Evolutionary conservation across 495 filamentous ascomycete species (phyloP).

Genomic region (Rusavskia elegans): DNA sequence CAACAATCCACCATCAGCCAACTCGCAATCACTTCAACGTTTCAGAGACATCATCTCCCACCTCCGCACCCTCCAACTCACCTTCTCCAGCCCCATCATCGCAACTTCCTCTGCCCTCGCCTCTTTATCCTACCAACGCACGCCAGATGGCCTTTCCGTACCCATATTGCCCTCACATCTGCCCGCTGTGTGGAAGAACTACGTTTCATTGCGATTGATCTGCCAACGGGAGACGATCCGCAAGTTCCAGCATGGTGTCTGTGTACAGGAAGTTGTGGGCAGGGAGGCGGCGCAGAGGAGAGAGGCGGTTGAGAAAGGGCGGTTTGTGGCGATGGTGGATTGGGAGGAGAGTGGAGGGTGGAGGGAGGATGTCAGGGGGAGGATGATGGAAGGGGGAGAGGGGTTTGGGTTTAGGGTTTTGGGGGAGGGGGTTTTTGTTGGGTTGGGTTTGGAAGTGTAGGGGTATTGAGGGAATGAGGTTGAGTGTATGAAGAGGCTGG

Average conservation of each 20-base stretch:
- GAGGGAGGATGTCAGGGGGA: constrained; percentile 11
- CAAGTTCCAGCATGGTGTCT: constrained; percentile 37
- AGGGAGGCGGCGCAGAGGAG: constrained; percentile 31
- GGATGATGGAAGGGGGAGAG: too few species aligned
- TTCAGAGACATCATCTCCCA: constrained; percentile 24
- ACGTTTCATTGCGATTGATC: constrained; percentile 30
- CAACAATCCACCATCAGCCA: constrained; percentile 1
- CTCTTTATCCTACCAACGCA: constrained; percentile 18
- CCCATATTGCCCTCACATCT: constrained; percentile 26
- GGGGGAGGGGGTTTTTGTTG: too few species aligned
- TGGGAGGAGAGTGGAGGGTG: constrained; percentile 29
- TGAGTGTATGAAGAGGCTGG: too few species aligned
- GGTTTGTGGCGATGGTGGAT: constrained; percentile 30
- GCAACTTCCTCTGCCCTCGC: constrained; percentile 13
- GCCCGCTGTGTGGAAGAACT: constrained; percentile 30
- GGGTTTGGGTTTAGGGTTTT: too few species aligned
- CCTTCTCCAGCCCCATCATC: constrained; percentile 15
- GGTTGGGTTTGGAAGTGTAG: too few species aligned
- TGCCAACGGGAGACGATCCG: constrained; percentile 27
- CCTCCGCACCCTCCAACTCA: constrained; percentile 10
- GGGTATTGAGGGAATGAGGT: too few species aligned
- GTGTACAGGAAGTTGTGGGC: constrained; percentile 34
- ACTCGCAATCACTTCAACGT: constrained; percentile 12
- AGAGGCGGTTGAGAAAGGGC: constrained; percentile 22
- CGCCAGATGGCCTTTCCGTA: background rate